Base-by-base conservation (phyloP, 2,329 filamentous ascomycete species). In the Penicillium rolfsii region DNA sequence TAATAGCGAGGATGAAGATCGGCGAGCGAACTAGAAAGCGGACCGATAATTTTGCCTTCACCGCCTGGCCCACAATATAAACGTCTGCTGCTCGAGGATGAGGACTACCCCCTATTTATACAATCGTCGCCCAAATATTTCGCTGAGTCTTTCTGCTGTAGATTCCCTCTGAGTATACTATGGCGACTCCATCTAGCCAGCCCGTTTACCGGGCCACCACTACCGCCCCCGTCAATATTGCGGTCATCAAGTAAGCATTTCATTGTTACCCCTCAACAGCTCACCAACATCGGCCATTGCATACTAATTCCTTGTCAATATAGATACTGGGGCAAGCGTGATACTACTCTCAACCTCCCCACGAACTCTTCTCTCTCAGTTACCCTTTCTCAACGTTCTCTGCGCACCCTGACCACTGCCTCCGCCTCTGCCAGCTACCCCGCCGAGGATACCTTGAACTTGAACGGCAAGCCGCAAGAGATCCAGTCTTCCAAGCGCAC, bases 301-400 rank as follows among this genome's bases (percentile, higher is more conserved):
- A 48, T 50, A 24, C 30, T 63, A 64, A 58, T 8, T 19, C 14
- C 63, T 54, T 22, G 7, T 48, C 46, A 14, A 33, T 48, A 8
- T 69, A 87, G 85, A 76, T 90, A 99, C 86, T 99, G 96, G 95
- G 95, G 96, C 71, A 99, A 99, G 82, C 91, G 95, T 64, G 93
- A 98, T 79, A 80, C 91, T 55, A 91, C 91, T 76, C 87, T 98
- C 71, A 99, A 99, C 80, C 90, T 98, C 59, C 95, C 95, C 38
- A 98, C 95, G 75, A 99, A 99, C 83, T 96, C 92, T 67, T 99
- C 95, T 67, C 88, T 99, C 74, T 97, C 92, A 65, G 94, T 99
- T 60, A 99, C 95, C 58, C 90, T 99, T 71, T 95, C 93, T 54
- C 95, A 99, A 81, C 84, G 87, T 77, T 94, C 97, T 74, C 88